Percentiles rank a stretch among this genome's conserved stretches.
Evolutionary conservation across 768 basidiomycete genomes (phyloP).

Genomic region (Mycena olivaceomarginata): DNA sequence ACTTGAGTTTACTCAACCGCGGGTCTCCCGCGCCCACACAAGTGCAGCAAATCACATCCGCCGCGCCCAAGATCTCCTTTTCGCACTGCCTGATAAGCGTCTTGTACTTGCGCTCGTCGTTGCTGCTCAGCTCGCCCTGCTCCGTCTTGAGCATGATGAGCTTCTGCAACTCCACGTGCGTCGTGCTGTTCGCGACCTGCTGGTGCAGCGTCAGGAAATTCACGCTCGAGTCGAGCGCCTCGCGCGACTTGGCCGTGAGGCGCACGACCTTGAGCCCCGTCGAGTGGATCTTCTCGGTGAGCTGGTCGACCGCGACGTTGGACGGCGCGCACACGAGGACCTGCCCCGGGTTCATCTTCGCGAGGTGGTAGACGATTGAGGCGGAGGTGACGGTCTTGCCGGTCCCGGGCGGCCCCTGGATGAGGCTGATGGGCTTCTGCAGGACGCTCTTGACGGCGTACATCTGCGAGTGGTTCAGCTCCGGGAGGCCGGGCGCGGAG

Average conservation of each 20-base stretch:
- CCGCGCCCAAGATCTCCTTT: constrained; percentile 96
- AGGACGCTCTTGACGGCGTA: constrained; percentile 99
- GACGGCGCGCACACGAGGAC: constrained; percentile 99
- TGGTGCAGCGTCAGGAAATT: constrained; percentile 96
- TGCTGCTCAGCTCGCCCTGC: constrained; percentile 96
- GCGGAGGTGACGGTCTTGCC: constrained; percentile 99
- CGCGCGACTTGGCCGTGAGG: constrained; percentile 97
- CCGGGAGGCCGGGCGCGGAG: constrained; percentile 97
- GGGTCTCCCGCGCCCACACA: constrained; percentile 99
- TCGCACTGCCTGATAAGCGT: constrained; percentile 95
- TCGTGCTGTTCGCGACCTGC: constrained; percentile 97
- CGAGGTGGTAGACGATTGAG: constrained; percentile 98
- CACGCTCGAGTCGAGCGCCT: constrained; percentile 97
- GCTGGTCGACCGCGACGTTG: constrained; percentile 99
- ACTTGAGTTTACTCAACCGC: constrained; percentile 96
- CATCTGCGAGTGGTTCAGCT: constrained; percentile 99
- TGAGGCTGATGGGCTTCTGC: constrained; percentile 97
- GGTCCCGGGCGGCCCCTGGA: constrained; percentile 99
- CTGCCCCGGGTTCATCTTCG: constrained; percentile 99
- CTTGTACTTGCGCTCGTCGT: constrained; percentile 99
- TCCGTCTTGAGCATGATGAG: constrained; percentile 98
- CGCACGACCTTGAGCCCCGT: constrained; percentile 99
- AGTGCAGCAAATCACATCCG: constrained; percentile 99
- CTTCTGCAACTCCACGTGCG: constrained; percentile 98
- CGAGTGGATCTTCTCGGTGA: constrained; percentile 99